phyloP scores from a whole-genome alignment of 306 rosid genomes.

The Acacia confusa region DNA sequence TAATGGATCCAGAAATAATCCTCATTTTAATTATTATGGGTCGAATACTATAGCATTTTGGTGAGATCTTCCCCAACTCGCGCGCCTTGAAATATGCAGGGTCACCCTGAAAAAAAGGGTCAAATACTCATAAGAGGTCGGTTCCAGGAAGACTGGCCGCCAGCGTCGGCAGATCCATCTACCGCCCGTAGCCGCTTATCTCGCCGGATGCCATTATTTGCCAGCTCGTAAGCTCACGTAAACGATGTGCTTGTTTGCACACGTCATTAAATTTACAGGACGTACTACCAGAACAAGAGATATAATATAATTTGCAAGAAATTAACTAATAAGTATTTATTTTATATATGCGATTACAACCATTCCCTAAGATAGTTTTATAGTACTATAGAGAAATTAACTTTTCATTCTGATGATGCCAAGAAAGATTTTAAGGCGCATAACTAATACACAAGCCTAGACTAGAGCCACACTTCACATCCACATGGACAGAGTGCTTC shows the following conservation, averaged over 20 bases:
- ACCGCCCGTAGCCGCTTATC: constrained; percentile 41
- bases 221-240: constrained; percentile 20
- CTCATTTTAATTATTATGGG: constrained; percentile 9
- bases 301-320: constrained; percentile 25
- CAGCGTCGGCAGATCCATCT: constrained; percentile 44
- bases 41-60: background rate
- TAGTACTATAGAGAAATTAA: background rate
- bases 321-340: background rate
- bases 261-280: background rate
- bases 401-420: constrained; percentile 26
- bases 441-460: background rate
- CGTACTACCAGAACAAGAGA: background rate
- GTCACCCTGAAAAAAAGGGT: constrained; percentile 2
- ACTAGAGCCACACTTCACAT: constrained; percentile 46
- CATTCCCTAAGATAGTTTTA: constrained; percentile 13
- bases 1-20: constrained; percentile 13
- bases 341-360: background rate
- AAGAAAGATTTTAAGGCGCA: constrained; percentile 22
- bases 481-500: constrained; percentile 62
- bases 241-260: constrained; percentile 37
- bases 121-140: constrained; percentile 29
- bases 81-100: constrained; percentile 31
- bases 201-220: constrained; percentile 45
- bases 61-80: constrained; percentile 30
- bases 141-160: constrained; percentile 35